phyloP scores from a whole-genome alignment of 306 rosid species.

The Neltuma alba region DNA sequence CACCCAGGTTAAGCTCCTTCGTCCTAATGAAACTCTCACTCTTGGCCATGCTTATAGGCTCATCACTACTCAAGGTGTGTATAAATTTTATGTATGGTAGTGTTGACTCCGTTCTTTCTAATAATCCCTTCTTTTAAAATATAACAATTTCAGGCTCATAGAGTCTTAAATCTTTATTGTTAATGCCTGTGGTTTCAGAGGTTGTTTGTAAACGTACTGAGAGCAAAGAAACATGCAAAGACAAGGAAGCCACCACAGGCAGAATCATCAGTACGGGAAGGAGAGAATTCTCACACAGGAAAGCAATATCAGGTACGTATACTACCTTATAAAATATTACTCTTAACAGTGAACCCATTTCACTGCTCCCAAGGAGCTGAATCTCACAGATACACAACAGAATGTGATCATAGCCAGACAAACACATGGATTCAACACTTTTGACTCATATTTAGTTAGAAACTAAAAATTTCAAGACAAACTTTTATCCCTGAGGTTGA shows the following conservation, averaged over 20 bases:
- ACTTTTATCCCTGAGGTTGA: neutral
- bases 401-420: neutral
- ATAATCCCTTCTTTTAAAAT: neutral
- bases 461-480: neutral
- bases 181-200: conserved; percentile 51
- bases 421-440: neutral
- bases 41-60: conserved; percentile 97
- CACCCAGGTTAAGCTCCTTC: conserved; percentile 93
- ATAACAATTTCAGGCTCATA: neutral
- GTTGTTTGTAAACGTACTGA: conserved; percentile 85
- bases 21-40: conserved; percentile 84
- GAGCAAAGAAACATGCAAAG: conserved; percentile 84
- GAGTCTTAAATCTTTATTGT: conserved; percentile 11
- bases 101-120: conserved; percentile 5
- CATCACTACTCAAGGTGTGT: conserved; percentile 80
- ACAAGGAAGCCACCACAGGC: conserved; percentile 58
- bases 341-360: conserved; percentile 1
- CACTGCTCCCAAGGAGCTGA: conserved; percentile 17
- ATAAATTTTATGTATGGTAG: neutral
- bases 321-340: conserved; percentile 20
- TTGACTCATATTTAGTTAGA: neutral
- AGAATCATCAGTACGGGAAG: conserved; percentile 45
- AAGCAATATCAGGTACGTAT: conserved; percentile 51
- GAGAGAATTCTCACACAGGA: conserved; percentile 38
- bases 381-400: neutral